These are phyloP conservation scores for Parastagonospora nodorum DNA, from an alignment of 2,329 filamentous ascomycete species.

Conservation along the genomic window DNA sequence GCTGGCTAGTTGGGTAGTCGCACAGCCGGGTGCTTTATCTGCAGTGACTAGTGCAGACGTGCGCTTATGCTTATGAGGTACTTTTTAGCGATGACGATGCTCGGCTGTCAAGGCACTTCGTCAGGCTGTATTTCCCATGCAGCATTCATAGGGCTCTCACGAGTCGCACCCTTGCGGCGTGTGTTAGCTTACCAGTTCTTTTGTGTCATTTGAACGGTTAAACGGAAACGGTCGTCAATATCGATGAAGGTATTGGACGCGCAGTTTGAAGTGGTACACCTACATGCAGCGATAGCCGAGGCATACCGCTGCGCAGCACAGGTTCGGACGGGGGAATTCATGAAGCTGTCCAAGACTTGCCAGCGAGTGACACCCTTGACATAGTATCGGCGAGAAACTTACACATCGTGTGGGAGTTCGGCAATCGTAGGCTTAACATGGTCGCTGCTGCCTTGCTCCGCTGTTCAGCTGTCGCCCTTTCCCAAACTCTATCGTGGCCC, in stretches of 20 bases:
- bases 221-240: neutral
- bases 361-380: constrained; percentile 8
- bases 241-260: constrained; percentile 3
- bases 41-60: constrained; percentile 8
- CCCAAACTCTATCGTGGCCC: constrained; percentile 2
- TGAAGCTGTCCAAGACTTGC: neutral
- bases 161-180: neutral
- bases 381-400: constrained; percentile 2
- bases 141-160: constrained; percentile 13
- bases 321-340: neutral
- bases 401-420: constrained; percentile 10
- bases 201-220: neutral
- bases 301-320: constrained; percentile 2
- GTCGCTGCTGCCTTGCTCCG: neutral
- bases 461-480: constrained; percentile 4
- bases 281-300: constrained; percentile 8
- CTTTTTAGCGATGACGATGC: constrained; percentile 24
- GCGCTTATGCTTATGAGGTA: constrained; percentile 21
- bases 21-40: constrained; percentile 7
- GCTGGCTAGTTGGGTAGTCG: constrained; percentile 14
- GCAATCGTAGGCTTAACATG: constrained; percentile 13
- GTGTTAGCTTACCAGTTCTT: constrained; percentile 1
- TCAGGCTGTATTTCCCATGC: constrained; percentile 33
- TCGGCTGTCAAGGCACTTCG: constrained; percentile 22
- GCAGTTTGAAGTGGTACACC: neutral